Conservation (phyloP, 2,329 filamentous ascomycete species). For the Colletotrichum euphorbiae region DNA sequence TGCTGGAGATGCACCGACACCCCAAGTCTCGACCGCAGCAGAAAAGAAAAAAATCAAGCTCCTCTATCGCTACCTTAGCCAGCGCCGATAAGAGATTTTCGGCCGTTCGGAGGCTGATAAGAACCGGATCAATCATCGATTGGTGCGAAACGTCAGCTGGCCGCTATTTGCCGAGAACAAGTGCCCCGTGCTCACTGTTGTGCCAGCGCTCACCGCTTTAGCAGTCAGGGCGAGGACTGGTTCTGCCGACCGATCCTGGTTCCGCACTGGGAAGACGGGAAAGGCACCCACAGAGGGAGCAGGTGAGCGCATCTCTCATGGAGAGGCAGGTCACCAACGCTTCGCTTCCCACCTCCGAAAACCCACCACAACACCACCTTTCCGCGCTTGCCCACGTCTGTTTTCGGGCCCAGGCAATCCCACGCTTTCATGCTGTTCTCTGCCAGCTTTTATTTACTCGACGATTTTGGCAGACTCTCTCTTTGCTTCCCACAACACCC, state of each 20-base stretch:
- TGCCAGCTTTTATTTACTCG: constrained; percentile 19
- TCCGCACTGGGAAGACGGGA: constrained; percentile 37
- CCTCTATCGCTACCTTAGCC: constrained; percentile 24
- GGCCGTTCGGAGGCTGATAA: constrained; percentile 31
- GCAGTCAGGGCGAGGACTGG: constrained; percentile 35
- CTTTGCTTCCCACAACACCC: constrained; percentile 29
- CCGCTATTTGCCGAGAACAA: constrained; percentile 38
- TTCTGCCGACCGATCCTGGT: constrained; percentile 42
- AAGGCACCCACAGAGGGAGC: constrained; percentile 37
- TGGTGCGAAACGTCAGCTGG: constrained; percentile 35
- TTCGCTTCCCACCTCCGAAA: constrained; percentile 39
- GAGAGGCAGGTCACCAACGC: constrained; percentile 41
- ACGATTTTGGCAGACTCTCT: constrained; percentile 14
- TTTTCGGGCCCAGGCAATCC: constrained; percentile 18
- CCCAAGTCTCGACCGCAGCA: constrained; percentile 10
- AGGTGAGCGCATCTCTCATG: constrained; percentile 42
- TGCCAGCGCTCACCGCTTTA: constrained; percentile 41
- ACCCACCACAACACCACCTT: constrained; percentile 40
- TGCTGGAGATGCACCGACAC: constrained; percentile 29
- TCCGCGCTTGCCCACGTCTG: constrained; percentile 27
- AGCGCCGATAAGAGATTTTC: constrained; percentile 34
- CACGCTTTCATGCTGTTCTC: constrained; percentile 36
- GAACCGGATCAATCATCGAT: constrained; percentile 36
- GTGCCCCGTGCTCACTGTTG: constrained; percentile 37
- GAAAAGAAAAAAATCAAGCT: constrained; percentile 35